Evolutionary conservation across 2,329 filamentous ascomycete species (phyloP), one percentile per base, ranked within the genome.

Genomic region (Botryotinia globosa): DNA sequence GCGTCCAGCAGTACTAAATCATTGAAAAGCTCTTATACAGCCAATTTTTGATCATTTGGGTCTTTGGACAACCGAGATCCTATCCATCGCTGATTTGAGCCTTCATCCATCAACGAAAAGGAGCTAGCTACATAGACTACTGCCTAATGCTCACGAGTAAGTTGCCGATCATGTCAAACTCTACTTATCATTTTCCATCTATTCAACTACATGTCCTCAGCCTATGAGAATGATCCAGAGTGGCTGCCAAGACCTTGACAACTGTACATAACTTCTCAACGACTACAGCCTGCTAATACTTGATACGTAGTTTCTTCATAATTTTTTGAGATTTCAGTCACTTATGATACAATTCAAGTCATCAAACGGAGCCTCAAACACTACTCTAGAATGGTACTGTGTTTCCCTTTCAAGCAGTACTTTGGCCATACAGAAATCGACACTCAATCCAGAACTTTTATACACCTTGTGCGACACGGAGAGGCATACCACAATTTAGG

Each of bases 381-480:
- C 0, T 16, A 42, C 4, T 42, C 1, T 8, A 58, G 29, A 42
- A 68, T 68, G 65, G 18, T n/a, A 44, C n/a, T 68, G 4, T 32
- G 18, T 12, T 39, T n/a, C 4, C 10, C 34, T 42, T 4, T 68
- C 7, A 68, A 42, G 22, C 34, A 32, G 4, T 44, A 32, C 37
- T 25, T 68, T 8, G 10, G 6, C 7, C 37, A n/a, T 18, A 9
- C 10, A 32, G 6, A n/a, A 42, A 16, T n/a, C 10, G 20, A 16
- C 3, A n/a, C 3, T 7, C n/a, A 68, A 56, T 4, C 61, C 29
- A 66, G 25, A 14, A 10, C 44, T 3, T 44, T 66, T n/a, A 29
- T 71, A 3, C 69, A 71, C 9, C 45, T 71, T 9, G 54, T 71
- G 22, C 69, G 69, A 18, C 69, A 71, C 54, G 69, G 69, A 12